A percentile compares a stretch with the other conserved stretches of the same genome.
These are phyloP conservation scores for Didymosphaeria variabile DNA, from an alignment of 2,329 filamentous ascomycete species.

Conservation along the genomic window DNA sequence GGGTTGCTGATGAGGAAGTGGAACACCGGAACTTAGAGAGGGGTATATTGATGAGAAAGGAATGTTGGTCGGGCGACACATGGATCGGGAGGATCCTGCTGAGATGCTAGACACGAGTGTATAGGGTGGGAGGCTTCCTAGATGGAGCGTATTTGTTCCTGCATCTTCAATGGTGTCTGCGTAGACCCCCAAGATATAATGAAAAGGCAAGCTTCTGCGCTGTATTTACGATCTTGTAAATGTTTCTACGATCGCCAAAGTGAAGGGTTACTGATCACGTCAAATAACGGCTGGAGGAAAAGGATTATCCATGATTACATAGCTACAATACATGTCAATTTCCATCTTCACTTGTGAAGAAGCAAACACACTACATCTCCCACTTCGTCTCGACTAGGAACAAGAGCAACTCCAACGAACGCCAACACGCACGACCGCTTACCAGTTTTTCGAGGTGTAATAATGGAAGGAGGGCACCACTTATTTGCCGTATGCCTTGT, in stretches of 20 bases:
- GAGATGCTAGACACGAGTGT: slow-evolving; percentile 20
- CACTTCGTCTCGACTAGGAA: background rate
- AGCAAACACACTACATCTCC: background rate
- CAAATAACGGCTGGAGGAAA: background rate
- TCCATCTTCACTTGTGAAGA: background rate
- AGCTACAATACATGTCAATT: slow-evolving; percentile 11
- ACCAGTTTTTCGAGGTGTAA: background rate
- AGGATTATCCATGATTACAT: slow-evolving; percentile 2
- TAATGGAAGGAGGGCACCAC: background rate
- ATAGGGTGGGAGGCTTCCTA: background rate
- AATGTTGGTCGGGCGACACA: background rate
- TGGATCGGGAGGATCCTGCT: slow-evolving; percentile 13
- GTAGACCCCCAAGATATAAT: no score
- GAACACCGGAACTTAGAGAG: background rate
- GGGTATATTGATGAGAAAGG: slow-evolving; percentile 1
- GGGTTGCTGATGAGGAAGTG: background rate
- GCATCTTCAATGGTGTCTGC: background rate
- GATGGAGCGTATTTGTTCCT: background rate
- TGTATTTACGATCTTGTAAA: no score
- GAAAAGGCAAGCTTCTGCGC: no score
- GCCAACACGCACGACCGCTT: background rate
- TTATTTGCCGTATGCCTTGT: slow-evolving; percentile 54
- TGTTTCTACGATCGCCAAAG: no score
- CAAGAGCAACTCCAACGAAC: background rate
- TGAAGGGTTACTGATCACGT: no score